Percentiles rank a stretch among this genome's conserved stretches.
Evolutionary conservation across 768 basidiomycete genomes (phyloP).

Genomic region (Rhizopogon vulgaris): DNA sequence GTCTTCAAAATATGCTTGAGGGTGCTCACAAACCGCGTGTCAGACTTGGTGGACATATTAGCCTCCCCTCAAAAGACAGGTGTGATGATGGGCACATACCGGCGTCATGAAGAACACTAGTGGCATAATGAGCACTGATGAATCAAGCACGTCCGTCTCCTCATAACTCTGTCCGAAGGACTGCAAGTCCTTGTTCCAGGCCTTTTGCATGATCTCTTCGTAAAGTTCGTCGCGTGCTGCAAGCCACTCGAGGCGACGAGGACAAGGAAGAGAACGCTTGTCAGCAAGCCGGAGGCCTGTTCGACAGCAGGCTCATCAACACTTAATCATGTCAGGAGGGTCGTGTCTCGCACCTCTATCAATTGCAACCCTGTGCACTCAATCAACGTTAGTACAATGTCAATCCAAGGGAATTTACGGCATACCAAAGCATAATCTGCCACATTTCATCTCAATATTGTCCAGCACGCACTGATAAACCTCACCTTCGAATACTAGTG

Average conservation of each 20-base stretch:
- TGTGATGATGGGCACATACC: constrained; percentile 33
- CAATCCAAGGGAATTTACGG: not conserved
- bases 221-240: constrained; percentile 76
- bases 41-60: constrained; percentile 41
- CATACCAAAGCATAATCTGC: constrained; percentile 87
- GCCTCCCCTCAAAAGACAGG: not conserved
- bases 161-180: constrained; percentile 91
- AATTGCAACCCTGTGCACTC: constrained; percentile 75
- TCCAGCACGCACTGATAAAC: not conserved
- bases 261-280: constrained; percentile 89
- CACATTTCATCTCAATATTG: constrained; percentile 2
- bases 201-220: constrained; percentile 88
- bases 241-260: constrained; percentile 65
- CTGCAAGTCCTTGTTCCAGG: constrained; percentile 68
- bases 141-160: constrained; percentile 74
- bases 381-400: not conserved
- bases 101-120: constrained; percentile 87
- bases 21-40: constrained; percentile 85
- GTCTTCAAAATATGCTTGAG: constrained; percentile 78
- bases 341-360: constrained; percentile 58
- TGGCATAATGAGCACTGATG: constrained; percentile 88
- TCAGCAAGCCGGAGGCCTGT: constrained; percentile 86
- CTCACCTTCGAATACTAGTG: constrained; percentile 73
- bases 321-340: not conserved
- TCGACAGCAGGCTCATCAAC: not conserved